These are phyloP conservation scores for Cladorrhinum samala DNA, from an alignment of 495 filamentous ascomycete genomes.

Conservation along the genomic window DNA sequence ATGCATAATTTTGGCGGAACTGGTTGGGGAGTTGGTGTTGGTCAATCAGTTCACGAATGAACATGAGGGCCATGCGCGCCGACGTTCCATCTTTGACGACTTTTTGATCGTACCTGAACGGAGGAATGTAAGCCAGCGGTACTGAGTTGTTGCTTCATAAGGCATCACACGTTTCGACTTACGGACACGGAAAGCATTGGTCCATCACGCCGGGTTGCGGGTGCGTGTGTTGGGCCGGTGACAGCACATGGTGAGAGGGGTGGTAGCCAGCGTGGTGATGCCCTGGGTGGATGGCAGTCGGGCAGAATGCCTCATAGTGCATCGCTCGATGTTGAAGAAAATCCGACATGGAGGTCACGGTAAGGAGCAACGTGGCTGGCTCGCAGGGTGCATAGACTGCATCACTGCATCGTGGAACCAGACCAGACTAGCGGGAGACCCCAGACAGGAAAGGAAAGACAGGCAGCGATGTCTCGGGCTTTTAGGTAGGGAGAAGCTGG, in stretches of 20 bases:
- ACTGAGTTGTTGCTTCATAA: background rate
- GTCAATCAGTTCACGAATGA: conserved; percentile 30
- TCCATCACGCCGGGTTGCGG: conserved; percentile 22
- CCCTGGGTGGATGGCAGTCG: conserved; percentile 15
- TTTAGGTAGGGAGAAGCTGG: conserved; percentile 18
- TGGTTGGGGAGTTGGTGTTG: conserved; percentile 19
- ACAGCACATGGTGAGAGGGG: conserved; percentile 14
- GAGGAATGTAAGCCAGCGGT: conserved; percentile 8
- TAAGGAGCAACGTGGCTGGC: conserved; percentile 25
- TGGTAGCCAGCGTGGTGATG: too few species aligned
- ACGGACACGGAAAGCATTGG: conserved; percentile 24
- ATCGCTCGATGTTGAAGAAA: conserved; percentile 26
- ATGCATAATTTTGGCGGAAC: conserved; percentile 21
- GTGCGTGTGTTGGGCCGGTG: conserved; percentile 10
- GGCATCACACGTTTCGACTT: conserved; percentile 9
- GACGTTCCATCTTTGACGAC: conserved; percentile 24
- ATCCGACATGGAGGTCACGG: conserved; percentile 31
- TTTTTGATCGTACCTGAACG: conserved; percentile 28
- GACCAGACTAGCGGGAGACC: conserved; percentile 23
- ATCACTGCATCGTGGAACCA: conserved; percentile 32
- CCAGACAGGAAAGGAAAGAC: conserved; percentile 19
- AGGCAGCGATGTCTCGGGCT: conserved; percentile 15
- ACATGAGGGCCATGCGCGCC: conserved; percentile 31
- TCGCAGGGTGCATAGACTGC: conserved; percentile 26
- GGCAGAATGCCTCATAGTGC: conserved; percentile 25